Percentiles rank a stretch among this genome's conserved stretches.
Conservation (phyloP, 192 early-diverging fungal genomes). For the Coemansia sp. region DNA sequence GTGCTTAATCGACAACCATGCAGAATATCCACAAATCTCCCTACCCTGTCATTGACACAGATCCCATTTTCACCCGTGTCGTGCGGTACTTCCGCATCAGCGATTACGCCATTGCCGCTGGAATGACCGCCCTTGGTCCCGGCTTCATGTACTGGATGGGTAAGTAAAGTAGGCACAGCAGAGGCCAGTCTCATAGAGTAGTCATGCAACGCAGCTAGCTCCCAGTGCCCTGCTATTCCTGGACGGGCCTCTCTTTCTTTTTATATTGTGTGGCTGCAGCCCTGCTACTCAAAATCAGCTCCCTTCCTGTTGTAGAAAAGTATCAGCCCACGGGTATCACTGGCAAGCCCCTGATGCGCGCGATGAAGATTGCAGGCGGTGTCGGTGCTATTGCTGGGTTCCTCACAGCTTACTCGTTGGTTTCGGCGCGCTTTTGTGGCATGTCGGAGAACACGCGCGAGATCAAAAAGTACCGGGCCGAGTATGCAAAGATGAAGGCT, state of each 20-base stretch:
- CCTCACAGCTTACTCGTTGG: constrained; percentile 67
- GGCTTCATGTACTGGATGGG: constrained; percentile 71
- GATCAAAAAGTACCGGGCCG: constrained; percentile 60
- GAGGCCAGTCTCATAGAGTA: no score
- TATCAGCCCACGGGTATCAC: constrained; percentile 55
- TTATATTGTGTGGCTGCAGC: neutral
- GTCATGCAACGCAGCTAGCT: no score
- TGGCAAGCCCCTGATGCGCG: constrained; percentile 43
- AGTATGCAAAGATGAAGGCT: constrained; percentile 59
- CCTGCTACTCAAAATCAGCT: no score
- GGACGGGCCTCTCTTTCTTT: no score
- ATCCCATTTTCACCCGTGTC: constrained; percentile 88
- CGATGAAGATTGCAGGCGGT: constrained; percentile 53
- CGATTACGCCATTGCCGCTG: constrained; percentile 69
- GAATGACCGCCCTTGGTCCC: constrained; percentile 65
- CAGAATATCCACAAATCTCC: constrained; percentile 51
- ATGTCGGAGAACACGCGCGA: constrained; percentile 84
- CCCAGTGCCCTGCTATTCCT: no score
- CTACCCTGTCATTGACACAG: constrained; percentile 82
- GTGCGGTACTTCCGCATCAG: constrained; percentile 83
- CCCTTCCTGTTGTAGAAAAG: constrained; percentile 35
- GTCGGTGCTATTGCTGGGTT: constrained; percentile 68
- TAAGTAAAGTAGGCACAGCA: no score
- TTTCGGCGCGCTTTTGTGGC: constrained; percentile 84
- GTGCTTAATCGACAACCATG: neutral